Evolutionary conservation across 2,329 filamentous ascomycete species (phyloP).

Genomic region (Monilinia aucupariae): DNA sequence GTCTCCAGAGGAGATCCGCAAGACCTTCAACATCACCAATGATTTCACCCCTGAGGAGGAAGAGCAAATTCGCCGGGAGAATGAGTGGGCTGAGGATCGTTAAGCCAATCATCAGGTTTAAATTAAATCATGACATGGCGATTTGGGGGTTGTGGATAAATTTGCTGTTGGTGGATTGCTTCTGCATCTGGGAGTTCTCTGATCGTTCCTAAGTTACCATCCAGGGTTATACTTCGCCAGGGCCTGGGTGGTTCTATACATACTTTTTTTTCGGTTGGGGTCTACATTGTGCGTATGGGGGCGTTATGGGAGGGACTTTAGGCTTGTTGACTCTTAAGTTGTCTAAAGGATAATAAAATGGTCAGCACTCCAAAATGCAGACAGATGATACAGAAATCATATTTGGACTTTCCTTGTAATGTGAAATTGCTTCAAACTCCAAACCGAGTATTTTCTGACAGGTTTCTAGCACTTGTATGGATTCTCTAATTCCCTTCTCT

Average conservation of each 20-base stretch:
- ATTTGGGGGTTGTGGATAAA: background rate
- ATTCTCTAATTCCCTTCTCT: no score
- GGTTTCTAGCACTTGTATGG: no score
- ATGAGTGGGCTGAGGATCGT: conserved; percentile 85
- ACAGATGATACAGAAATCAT: background rate
- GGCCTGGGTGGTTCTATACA: background rate
- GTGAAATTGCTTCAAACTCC: background rate
- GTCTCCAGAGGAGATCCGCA: conserved; percentile 96
- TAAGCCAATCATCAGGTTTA: conserved; percentile 38
- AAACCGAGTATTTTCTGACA: no score
- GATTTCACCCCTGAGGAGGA: conserved; percentile 99
- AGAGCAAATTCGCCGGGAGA: conserved; percentile 90
- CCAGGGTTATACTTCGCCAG: conserved; percentile 1
- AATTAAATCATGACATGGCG: background rate
- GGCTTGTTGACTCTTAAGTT: background rate
- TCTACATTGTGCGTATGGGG: background rate
- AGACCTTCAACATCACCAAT: conserved; percentile 99
- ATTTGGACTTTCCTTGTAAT: background rate
- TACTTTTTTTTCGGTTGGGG: background rate
- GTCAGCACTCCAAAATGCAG: background rate
- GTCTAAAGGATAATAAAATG: conserved; percentile 2
- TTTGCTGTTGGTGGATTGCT: background rate
- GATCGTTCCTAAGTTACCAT: background rate
- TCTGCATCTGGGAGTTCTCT: background rate
- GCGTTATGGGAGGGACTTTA: conserved; percentile 1